These are phyloP conservation scores for Trametes elegans DNA, from an alignment of 768 basidiomycete genomes.

Conservation along the genomic window DNA sequence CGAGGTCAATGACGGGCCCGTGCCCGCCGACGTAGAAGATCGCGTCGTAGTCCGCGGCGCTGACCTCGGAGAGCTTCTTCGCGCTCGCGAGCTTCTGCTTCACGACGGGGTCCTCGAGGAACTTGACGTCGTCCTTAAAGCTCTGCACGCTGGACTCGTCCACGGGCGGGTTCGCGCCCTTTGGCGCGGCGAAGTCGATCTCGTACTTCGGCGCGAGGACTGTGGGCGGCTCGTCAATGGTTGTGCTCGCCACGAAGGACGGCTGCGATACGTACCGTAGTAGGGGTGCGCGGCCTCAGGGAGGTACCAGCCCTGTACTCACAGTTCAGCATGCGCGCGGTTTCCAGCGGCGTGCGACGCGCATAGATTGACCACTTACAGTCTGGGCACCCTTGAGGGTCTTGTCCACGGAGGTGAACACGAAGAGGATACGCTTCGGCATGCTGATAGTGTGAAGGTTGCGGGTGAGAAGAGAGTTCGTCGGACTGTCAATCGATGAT, in stretches of 20 bases:
- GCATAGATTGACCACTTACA: conserved; percentile 35
- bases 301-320: conserved; percentile 68
- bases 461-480: background rate
- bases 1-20: conserved; percentile 72
- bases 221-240: background rate
- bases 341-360: background rate
- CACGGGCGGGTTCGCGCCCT: conserved; percentile 65
- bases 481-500: background rate
- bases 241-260: background rate
- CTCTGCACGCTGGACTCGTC: conserved; percentile 53
- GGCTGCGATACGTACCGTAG: conserved; percentile 23
- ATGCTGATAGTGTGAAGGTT: background rate
- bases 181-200: conserved; percentile 45
- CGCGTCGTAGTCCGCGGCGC: conserved; percentile 61
- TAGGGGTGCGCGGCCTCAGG: conserved; percentile 51
- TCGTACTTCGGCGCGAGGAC: conserved; percentile 36
- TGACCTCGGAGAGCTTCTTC: conserved; percentile 60
- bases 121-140: conserved; percentile 57
- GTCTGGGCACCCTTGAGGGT: conserved; percentile 50
- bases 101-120: conserved; percentile 54
- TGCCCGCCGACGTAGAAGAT: conserved; percentile 82
- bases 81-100: conserved; percentile 52
- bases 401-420: conserved; percentile 68
- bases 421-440: conserved; percentile 54
- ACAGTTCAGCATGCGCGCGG: background rate